These are phyloP conservation scores for Pestalotiopsis sp. DNA, from an alignment of 2,329 filamentous ascomycete species.

Conservation along the genomic window DNA sequence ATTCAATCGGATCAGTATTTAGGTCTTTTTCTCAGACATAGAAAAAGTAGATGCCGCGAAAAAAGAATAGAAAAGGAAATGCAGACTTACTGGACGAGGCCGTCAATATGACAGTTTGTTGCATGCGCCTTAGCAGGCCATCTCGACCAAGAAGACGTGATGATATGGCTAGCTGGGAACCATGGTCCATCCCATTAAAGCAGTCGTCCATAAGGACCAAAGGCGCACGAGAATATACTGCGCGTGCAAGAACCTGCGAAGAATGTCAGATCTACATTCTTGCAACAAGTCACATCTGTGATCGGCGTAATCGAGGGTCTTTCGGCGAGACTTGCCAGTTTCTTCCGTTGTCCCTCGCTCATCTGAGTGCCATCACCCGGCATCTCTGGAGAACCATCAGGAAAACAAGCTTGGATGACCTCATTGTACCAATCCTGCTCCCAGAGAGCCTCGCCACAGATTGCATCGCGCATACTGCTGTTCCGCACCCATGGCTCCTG, in stretches of 20 bases:
- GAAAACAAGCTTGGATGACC: slow-evolving; percentile 15
- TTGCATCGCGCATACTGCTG: slow-evolving; percentile 16
- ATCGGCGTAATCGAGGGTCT: slow-evolving; percentile 21
- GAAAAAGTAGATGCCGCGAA: no score
- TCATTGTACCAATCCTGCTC: slow-evolving; percentile 17
- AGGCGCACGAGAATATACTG: slow-evolving; percentile 36
- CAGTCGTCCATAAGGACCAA: slow-evolving; percentile 40
- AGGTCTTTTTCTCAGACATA: no score
- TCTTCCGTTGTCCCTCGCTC: no score
- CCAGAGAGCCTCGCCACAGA: slow-evolving; percentile 18
- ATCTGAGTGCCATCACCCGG: no score
- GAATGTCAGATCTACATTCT: slow-evolving; percentile 12
- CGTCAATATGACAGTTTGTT: slow-evolving; percentile 18
- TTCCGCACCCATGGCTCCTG: slow-evolving; percentile 21
- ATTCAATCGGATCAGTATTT: no score
- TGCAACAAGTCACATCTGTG: slow-evolving; percentile 15
- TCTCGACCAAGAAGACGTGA: slow-evolving; percentile 26
- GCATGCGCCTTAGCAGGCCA: slow-evolving; percentile 26
- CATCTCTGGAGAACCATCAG: slow-evolving; percentile 14
- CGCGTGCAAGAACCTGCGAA: slow-evolving; percentile 37
- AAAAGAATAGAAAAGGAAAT: no score
- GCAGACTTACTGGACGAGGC: no score
- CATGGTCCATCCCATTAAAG: slow-evolving; percentile 39
- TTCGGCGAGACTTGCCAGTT: slow-evolving; percentile 19
- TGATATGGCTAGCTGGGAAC: slow-evolving; percentile 35